Conservation (phyloP, 495 filamentous ascomycete genomes). For the Neurospora sp. region DNA sequence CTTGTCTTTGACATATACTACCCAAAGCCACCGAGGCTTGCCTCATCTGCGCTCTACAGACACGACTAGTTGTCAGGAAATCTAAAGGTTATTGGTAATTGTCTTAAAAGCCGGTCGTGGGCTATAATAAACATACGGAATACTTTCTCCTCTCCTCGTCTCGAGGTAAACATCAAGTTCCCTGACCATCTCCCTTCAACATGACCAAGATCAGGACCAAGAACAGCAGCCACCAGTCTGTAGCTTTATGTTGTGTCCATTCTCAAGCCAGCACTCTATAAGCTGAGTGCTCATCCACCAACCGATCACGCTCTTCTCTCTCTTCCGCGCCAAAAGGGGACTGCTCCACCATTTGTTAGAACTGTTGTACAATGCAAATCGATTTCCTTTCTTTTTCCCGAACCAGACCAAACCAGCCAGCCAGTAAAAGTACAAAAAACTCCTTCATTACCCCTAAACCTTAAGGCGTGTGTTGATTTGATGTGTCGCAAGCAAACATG, state of each 20-base stretch:
- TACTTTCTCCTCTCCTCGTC: too few relatives aligned
- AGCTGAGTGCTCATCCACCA: not conserved
- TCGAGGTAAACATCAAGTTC: not conserved
- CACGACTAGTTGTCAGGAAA: too few relatives aligned
- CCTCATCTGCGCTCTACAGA: too few relatives aligned
- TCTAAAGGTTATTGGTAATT: too few relatives aligned
- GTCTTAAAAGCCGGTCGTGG: too few relatives aligned
- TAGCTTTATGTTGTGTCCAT: not conserved
- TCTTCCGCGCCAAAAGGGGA: not conserved
- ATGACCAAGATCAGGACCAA: not conserved
- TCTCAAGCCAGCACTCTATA: not conserved
- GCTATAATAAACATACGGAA: too few relatives aligned
- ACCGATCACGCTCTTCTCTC: not conserved
- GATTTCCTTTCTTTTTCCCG: not conserved
- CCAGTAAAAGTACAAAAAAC: not conserved
- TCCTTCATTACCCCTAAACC: not conserved
- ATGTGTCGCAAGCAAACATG: not conserved
- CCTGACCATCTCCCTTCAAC: not conserved
- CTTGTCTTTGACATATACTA: too few relatives aligned
- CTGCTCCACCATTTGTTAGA: not conserved
- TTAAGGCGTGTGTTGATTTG: not conserved
- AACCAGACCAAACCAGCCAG: not conserved
- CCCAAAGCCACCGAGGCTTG: too few relatives aligned
- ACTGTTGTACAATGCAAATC: not conserved
- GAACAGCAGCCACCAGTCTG: not conserved